Evolutionary conservation across 108 stramenopile species (phyloP), one percentile per base, ranked within the genome.

Genomic region (Cylindrotheca fusiformis): DNA sequence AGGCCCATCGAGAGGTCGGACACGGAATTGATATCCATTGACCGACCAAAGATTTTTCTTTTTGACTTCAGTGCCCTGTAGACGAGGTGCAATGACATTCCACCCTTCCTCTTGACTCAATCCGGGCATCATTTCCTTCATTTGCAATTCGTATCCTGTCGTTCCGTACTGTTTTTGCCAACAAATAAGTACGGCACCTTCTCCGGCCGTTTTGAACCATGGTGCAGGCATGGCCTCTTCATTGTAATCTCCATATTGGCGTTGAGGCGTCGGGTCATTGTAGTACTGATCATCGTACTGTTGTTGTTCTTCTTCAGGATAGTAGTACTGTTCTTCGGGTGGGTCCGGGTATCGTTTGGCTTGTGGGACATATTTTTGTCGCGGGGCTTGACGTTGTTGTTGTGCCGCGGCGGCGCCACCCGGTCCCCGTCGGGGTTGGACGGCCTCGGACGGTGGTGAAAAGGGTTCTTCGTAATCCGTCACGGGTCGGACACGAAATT

Each of bases 11-110:
- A 32, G 60, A 0, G 82, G 82, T 25, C 86, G 70, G 0, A 91
- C 82, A 18, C 89, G 84, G 69, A 91, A 91, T 72, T 80, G 81
- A 63, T 91, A 91, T 0, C 89, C 89, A 48, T 31, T 28, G 3
- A 41, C 55, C 22, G 56, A 78, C 10, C 73, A 81, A 46, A 91
- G 58, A 57, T 91, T 91, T 69, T 87, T 87, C 76, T 91, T 91
- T 49, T 69, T 72, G 1, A 83, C 89, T 63, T 85, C 77, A 2
- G 80, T 79, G 19, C 80, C 73, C 4, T 75, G 63, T 17, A 91
- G 55, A 31, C 54, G 66, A 3, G 77, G 24, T 10, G 86, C 86
- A 25, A 91, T 82, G 18, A 86, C 87, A 8, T 65, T 51, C 89
- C 89, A 91, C 3, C 32, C 51, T 28, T 47, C 55, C 29, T 56